Base-by-base conservation (phyloP, 2,329 filamentous ascomycete genomes). In the Trichophyton equinum region DNA sequence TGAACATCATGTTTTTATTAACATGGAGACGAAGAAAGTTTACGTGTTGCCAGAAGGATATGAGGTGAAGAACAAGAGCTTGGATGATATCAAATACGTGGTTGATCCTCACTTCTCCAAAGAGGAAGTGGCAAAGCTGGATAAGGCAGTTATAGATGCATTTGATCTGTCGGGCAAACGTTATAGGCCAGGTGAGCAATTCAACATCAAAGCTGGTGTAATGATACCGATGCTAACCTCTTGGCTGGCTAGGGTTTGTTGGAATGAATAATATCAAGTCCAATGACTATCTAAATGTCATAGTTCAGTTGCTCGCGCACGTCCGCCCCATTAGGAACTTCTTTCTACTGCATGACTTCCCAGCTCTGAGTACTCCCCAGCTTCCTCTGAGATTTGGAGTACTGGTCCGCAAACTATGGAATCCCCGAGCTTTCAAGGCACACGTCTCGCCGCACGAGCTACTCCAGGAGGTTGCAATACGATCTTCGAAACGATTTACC, bases 231-330 rank as follows among this genome's bases (percentile, higher is more conserved):
- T 5, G 15, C 36, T 47, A 27, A 33, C 38, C 3, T 6, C 13
- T 60, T 53, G 33, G 42, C 25, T 61, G n/a, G 57, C 25, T 60
- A 77, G 77, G 94, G 4, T 99, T 91, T 72, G 90, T 99, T 63
- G 94, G 94, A 66, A 95, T 99, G 89, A 99, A 99, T 81, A 99
- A 99, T 76, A 96, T 99, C 80, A 99, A 99, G 75, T 90, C 94
- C 62, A 99, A 99, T 76, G 94, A 99, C 78, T 99, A 99, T 76
- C 82, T 97, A 70, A 99, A 99, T 71, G 92, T 96, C 27, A 83
- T 96, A 2, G 87, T 95, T 57, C 94, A 99, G 74, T 87, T 91
- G 5, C 81, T 99, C 42, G 86, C 92, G 2, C 94, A 99, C 74
- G 90, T 97, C 27, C 79, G 85, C 20, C 92, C 94, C 3, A 78